Evolutionary conservation across 257 asterid genomes (phyloP).

Genomic region (Przewalskia tangutica): DNA sequence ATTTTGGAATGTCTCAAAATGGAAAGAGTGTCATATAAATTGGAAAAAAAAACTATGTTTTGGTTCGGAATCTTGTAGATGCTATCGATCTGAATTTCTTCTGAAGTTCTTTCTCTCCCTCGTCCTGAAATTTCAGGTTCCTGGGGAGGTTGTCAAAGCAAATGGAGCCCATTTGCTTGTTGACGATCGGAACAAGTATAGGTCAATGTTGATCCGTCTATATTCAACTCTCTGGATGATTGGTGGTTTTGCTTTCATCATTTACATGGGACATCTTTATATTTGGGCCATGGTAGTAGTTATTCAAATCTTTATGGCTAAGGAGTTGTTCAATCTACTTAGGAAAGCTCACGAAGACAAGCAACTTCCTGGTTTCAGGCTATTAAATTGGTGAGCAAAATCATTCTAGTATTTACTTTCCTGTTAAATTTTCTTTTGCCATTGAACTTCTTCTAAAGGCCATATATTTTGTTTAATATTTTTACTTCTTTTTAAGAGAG

Average conservation of each 20-base stretch:
- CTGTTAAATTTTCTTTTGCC: neutral
- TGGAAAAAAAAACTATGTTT: neutral
- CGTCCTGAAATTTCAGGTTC: constrained; percentile 39
- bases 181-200: constrained; percentile 76
- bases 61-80: neutral
- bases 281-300: constrained; percentile 90
- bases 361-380: constrained; percentile 97
- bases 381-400: constrained; percentile 68
- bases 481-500: neutral
- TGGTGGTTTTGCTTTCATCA: constrained; percentile 66
- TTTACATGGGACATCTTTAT: constrained; percentile 96
- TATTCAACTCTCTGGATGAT: constrained; percentile 95
- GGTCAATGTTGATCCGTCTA: constrained; percentile 78
- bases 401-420: neutral
- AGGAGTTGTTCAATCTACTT: constrained; percentile 78
- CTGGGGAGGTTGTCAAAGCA: constrained; percentile 47
- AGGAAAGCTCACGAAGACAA: constrained; percentile 78
- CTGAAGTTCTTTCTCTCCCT: constrained; percentile 10
- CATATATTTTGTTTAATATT: neutral
- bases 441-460: neutral
- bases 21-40: neutral
- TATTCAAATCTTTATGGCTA: constrained; percentile 88
- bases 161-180: constrained; percentile 57
- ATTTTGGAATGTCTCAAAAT: neutral
- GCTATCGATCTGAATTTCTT: neutral